phyloP scores from a whole-genome alignment of 345 rosid genomes.

The Aurinia saxatilis region DNA sequence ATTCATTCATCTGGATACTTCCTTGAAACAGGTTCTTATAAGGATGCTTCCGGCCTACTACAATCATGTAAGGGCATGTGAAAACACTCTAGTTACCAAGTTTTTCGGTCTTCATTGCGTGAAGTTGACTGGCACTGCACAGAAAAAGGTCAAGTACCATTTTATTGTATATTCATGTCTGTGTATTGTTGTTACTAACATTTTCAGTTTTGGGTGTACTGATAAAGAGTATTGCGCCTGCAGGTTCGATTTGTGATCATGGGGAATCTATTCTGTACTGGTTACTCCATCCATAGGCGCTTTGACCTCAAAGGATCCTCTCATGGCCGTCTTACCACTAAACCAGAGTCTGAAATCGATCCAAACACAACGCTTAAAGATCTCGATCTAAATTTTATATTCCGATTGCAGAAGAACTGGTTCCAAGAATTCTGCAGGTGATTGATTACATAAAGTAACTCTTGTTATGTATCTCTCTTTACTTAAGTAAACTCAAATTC shows the following conservation, averaged over 20 bases:
- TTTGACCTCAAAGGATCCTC: conserved; percentile 98
- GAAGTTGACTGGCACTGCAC: conserved; percentile 57
- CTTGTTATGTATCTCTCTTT: background rate
- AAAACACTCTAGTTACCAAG: conserved; percentile 90
- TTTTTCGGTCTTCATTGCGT: conserved; percentile 96
- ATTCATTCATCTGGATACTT: background rate
- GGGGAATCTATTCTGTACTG: conserved; percentile 90
- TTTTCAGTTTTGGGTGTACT: background rate
- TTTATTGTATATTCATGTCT: background rate
- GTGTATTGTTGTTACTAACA: background rate
- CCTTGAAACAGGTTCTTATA: conserved; percentile 58
- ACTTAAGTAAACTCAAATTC: background rate
- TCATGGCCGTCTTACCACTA: conserved; percentile 74
- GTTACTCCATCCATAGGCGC: conserved; percentile 68
- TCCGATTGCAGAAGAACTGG: conserved; percentile 67
- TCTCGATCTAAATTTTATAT: conserved; percentile 80
- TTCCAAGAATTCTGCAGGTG: conserved; percentile 93
- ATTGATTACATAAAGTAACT: background rate
- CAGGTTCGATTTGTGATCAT: conserved; percentile 90
- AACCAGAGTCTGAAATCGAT: conserved; percentile 84
- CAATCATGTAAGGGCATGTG: conserved; percentile 81
- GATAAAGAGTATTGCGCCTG: conserved; percentile 14
- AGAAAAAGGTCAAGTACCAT: conserved; percentile 59
- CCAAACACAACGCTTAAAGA: conserved; percentile 89
- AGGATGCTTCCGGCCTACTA: conserved; percentile 97